Evolutionary conservation across 495 filamentous ascomycete genomes (phyloP), one percentile per base, ranked within the genome.

Genomic region (Letharia lupina): DNA sequence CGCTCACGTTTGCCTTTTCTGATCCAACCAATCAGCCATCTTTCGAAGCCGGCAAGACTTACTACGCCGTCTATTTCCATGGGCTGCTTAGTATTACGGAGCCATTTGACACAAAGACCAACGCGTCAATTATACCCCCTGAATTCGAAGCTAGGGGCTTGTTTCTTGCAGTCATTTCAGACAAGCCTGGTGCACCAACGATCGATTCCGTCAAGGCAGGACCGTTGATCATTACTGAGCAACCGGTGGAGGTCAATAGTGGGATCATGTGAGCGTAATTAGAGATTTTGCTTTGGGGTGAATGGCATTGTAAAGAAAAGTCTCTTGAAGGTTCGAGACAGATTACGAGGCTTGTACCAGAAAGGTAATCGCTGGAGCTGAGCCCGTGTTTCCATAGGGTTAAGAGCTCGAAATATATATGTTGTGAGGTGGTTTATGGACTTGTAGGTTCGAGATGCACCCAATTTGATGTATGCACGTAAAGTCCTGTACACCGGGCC

Each of bases 21-120:
- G 68, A 78, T 57, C 65, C 73, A 2, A 61, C 60, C 3, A 78
- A 78, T 66, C 73, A 79, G 68, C 81, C 80, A 0, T 37, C 10
- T 5, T 83, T 83, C 66, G 67, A 74, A 16, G 9, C 63, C 9
- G 39, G 59, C 28, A 76, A 63, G 31, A 66, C 76, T 39, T 84
- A 84, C 65, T 82, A 78, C 62, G 80, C 79, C 9, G 80, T 83
- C 39, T 83, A 81, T 69, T 83, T 79, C 73, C 82, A 84, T 54
- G 79, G 77, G 15, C 23, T 80, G 15, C 37, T 70, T 18, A 80
- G 76, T 48, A 72, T 80, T 33, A 81, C 77, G 59, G 75, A 81
- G 28, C 79, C 80, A 0, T 76, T 81, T 66, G 70, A 82, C 44
- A 75, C 76, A 4, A 65, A 61, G 13, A 70, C 66, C 4, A 77